Base-by-base conservation (phyloP, 176 grass and related monocot genomes). In the Juncus inflexus region DNA sequence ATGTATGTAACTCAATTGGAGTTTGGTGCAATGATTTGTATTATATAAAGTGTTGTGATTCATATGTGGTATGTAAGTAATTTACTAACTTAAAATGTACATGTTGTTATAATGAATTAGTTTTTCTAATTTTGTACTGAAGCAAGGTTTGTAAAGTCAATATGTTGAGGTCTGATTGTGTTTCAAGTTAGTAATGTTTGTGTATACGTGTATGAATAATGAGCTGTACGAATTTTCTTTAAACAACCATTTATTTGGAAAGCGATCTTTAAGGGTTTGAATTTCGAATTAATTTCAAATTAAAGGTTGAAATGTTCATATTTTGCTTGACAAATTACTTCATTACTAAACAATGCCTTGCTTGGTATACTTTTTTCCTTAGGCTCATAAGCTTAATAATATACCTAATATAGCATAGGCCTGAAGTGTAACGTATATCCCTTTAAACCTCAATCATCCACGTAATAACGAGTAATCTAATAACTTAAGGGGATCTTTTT, bases 141-240 rank as follows among this genome's bases (percentile, higher is more conserved):
- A 47, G 43, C 43, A 47, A 47, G 19, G 43, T 47, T 47, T 9
- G 2, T 47, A 9, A 47, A 47, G 43, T 47, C 43, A 47, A 47
- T 47, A 47, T 47, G 9, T 47, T 47, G 9, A 47, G 7, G 7
- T 40, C 58, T 35, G 37, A 56, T 60, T 52, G 55, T 35, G 54
- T 71, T 71, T 71, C 9, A 71, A 71, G 39, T 60, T 71, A 58
- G 68, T 71, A 71, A 71, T 71, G 68, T 71, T 58, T 43, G 55
- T 59, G 55, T 28, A 28, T 71, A 70, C 68, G 55, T 58, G 54
- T 37, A 60, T 59, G 39, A 35, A 58, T 28, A 28, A 4, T 60
- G 8, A 60, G 53, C 37, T 14, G 39, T 58, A 42, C 12, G 19
- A 64, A 57, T 59, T 71, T 19, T 12, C 54, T 60, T 58, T 59